A percentile compares a stretch with the other conserved stretches of the same genome.
Conservation (phyloP, 202 grass and related monocot genomes). For the Setaria italica region DNA sequence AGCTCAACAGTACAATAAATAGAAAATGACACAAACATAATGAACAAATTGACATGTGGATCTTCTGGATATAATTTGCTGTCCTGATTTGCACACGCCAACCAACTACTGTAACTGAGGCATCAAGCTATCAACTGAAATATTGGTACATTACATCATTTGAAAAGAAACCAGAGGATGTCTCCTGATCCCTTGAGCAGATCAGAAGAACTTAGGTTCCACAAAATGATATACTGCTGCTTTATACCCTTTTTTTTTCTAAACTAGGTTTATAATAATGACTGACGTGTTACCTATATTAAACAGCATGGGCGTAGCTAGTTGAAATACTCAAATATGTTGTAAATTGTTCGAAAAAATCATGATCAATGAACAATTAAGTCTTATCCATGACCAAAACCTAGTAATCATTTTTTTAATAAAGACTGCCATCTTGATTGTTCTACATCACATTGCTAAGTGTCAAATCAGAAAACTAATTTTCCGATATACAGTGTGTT, state of each 20-base stretch:
- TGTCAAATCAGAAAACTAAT: conserved; percentile 7
- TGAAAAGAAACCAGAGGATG: background rate
- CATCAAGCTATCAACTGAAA: conserved; percentile 1
- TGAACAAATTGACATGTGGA: background rate
- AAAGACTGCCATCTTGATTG: background rate
- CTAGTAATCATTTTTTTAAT: background rate
- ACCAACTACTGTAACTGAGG: conserved; percentile 2
- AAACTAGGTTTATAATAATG: background rate
- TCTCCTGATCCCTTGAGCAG: background rate
- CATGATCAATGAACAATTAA: background rate
- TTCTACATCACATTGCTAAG: background rate
- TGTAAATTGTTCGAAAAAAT: background rate
- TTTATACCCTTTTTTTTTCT: background rate
- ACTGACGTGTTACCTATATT: background rate
- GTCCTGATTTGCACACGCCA: background rate
- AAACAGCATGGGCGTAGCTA: conserved; percentile 12
- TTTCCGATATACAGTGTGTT: background rate
- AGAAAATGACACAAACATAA: background rate
- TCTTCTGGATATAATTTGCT: background rate
- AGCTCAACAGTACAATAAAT: background rate
- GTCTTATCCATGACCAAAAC: too few species aligned
- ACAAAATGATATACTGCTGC: conserved; percentile 1
- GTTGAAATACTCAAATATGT: conserved; percentile 1
- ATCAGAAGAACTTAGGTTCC: background rate
- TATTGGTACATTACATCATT: background rate